These are phyloP conservation scores for Lycium ferocissimum DNA, from an alignment of 257 asterid species.

Conservation along the genomic window DNA sequence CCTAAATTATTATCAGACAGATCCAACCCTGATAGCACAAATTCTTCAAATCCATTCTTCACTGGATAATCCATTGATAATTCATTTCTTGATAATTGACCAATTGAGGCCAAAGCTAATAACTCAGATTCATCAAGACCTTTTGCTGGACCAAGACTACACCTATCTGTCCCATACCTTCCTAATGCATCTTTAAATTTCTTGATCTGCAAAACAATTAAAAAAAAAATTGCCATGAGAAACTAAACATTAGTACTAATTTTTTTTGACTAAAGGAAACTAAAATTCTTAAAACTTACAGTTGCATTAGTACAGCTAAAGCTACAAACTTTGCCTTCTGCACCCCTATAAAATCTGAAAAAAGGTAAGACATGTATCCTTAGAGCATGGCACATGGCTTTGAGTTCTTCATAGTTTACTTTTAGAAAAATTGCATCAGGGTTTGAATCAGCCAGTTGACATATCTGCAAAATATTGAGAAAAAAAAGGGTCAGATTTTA, in stretches of 20 bases:
- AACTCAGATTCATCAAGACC: constrained; percentile 82
- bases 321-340: constrained; percentile 78
- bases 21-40: constrained; percentile 40
- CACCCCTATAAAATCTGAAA: constrained; percentile 88
- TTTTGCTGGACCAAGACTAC: constrained; percentile 67
- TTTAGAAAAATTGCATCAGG: constrained; percentile 69
- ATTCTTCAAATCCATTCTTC: constrained; percentile 43
- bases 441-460: constrained; percentile 85
- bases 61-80: constrained; percentile 28
- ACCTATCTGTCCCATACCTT: constrained; percentile 67
- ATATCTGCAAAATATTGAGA: constrained; percentile 56
- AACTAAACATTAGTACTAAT: not conserved
- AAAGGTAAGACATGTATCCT: constrained; percentile 85
- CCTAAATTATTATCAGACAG: constrained; percentile 42
- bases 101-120: constrained; percentile 71
- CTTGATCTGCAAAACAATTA: constrained; percentile 63
- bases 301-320: constrained; percentile 97
- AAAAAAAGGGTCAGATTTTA: not conserved
- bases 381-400: constrained; percentile 77
- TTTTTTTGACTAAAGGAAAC: no score
- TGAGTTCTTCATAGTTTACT: constrained; percentile 82
- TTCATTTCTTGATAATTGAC: constrained; percentile 48
- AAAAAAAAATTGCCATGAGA: not conserved
- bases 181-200: constrained; percentile 87
- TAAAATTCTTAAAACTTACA: constrained; percentile 45